phyloP scores from a whole-genome alignment of 345 rosid species.

The Aquilaria yunnanensis region DNA sequence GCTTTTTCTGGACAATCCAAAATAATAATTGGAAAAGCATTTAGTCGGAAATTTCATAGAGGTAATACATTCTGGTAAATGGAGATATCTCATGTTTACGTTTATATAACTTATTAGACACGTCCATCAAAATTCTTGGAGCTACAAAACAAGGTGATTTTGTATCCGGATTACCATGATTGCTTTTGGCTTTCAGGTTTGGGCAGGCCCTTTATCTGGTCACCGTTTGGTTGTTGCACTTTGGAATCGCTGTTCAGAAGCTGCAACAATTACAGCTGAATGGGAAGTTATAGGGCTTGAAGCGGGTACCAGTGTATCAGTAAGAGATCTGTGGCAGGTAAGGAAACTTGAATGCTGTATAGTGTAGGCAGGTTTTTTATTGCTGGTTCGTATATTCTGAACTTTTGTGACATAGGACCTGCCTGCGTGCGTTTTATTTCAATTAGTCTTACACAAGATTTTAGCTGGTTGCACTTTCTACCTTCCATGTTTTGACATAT shows the following conservation, averaged over 20 bases:
- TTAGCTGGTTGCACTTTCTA: neutral
- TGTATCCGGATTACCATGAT: neutral
- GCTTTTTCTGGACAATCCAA: too few species aligned
- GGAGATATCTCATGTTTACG: too few species aligned
- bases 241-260: conserved; percentile 80
- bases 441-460: neutral
- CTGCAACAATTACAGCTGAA: conserved; percentile 55
- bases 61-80: too few species aligned
- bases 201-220: conserved; percentile 93
- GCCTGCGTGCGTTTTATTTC: too few species aligned
- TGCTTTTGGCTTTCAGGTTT: conserved; percentile 41
- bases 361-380: too few species aligned
- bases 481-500: neutral
- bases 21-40: too few species aligned
- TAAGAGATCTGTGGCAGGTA: conserved; percentile 92
- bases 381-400: too few species aligned
- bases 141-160: neutral
- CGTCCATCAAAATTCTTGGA: neutral
- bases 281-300: conserved; percentile 81
- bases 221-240: conserved; percentile 68
- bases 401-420: too few species aligned
- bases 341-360: conserved; percentile 11
- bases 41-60: too few species aligned
- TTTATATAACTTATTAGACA: too few species aligned
- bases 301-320: conserved; percentile 51